These are phyloP conservation scores for Penicillium argentinense DNA, from an alignment of 495 filamentous ascomycete species.

Conservation along the genomic window DNA sequence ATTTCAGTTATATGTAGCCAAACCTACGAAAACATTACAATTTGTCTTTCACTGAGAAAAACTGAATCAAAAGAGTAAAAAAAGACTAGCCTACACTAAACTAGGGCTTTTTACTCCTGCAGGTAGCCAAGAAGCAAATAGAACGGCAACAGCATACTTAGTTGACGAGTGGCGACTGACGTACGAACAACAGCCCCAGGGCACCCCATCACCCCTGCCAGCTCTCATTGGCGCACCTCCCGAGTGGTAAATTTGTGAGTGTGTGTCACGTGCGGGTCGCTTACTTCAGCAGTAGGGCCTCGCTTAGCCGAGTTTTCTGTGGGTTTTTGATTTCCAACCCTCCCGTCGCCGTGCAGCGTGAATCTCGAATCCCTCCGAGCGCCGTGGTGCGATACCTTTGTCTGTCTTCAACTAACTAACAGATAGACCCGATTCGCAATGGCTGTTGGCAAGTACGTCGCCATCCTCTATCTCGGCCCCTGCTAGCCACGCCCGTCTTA, in stretches of 20 bases:
- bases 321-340: slow-evolving; percentile 45
- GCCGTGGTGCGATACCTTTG: slow-evolving; percentile 43
- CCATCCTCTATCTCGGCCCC: slow-evolving; percentile 12
- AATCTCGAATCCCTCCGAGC: slow-evolving; percentile 41
- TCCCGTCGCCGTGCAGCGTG: slow-evolving; percentile 36
- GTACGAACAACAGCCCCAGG: too few relatives aligned
- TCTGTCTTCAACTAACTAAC: slow-evolving; percentile 44
- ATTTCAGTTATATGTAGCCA: too few relatives aligned
- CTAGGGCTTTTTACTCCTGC: too few relatives aligned
- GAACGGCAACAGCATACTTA: too few relatives aligned
- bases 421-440: slow-evolving; percentile 62
- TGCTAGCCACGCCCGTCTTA: slow-evolving; percentile 6
- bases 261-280: slow-evolving; percentile 38
- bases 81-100: too few relatives aligned
- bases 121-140: too few relatives aligned
- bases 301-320: slow-evolving; percentile 54
- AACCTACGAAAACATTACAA: too few relatives aligned
- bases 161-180: too few relatives aligned
- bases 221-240: background rate
- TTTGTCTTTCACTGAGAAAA: too few relatives aligned
- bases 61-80: too few relatives aligned
- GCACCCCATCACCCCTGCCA: too few relatives aligned
- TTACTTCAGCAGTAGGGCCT: slow-evolving; percentile 31
- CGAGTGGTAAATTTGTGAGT: background rate
- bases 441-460: slow-evolving; percentile 86